Evolutionary conservation across 2,329 filamentous ascomycete species (phyloP).

Genomic region (Myriosclerotinia curreyana): DNA sequence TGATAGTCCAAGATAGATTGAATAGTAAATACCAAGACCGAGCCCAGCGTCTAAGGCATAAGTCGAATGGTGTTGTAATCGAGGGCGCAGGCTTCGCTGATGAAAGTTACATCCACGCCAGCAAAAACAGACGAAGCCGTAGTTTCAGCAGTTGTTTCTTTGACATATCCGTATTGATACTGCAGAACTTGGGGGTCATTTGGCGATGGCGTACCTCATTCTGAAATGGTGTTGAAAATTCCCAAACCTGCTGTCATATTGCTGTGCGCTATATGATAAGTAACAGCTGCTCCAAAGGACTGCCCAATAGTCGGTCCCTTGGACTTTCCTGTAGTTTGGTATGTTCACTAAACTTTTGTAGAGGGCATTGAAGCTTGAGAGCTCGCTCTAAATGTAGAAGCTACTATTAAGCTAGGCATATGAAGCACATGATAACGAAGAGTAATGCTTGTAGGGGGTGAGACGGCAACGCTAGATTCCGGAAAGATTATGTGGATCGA

Average conservation of each 20-base stretch:
- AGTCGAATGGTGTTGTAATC: background rate
- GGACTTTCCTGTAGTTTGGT: background rate
- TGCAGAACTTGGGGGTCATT: background rate
- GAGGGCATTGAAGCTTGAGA: too few relatives aligned
- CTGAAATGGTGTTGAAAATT: background rate
- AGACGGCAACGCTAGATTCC: too few relatives aligned
- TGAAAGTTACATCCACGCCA: background rate
- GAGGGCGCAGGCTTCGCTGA: background rate
- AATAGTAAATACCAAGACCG: background rate
- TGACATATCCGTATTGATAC: background rate
- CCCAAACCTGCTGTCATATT: background rate
- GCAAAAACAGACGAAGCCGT: background rate
- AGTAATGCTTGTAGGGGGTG: too few relatives aligned
- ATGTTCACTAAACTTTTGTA: background rate
- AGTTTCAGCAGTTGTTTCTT: background rate
- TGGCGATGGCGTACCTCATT: background rate
- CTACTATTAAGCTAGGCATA: background rate
- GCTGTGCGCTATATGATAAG: background rate
- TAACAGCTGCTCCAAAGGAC: background rate
- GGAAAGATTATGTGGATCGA: too few relatives aligned
- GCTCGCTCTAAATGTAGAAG: background rate
- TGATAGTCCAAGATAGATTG: background rate
- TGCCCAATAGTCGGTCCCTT: background rate
- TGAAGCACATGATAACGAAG: background rate
- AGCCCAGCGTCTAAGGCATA: background rate